Evolutionary conservation across 225 moss, liverwort and hornwort species (phyloP).

Genomic region (Ulota crispa): DNA sequence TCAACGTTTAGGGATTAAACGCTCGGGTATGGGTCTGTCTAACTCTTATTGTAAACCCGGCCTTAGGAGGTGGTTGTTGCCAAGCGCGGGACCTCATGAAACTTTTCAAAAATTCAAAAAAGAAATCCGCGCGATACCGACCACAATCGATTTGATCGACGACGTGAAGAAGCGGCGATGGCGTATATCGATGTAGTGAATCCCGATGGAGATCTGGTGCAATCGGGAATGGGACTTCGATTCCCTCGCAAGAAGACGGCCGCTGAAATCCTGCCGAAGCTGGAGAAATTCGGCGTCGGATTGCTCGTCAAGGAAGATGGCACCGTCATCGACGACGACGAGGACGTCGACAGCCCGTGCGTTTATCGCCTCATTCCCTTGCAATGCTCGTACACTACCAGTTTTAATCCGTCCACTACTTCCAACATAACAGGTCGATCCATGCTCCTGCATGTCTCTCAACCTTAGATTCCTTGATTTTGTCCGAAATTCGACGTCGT

Average conservation of each 20-base stretch:
- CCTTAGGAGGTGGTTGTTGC: background rate
- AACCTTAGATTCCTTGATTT: background rate
- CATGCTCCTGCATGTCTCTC: background rate
- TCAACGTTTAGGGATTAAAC: no score
- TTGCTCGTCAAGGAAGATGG: conserved; percentile 33
- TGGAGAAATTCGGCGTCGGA: conserved; percentile 34
- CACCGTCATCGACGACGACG: conserved; percentile 27
- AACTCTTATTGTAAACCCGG: no score
- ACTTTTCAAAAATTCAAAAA: background rate
- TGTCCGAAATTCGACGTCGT: no score
- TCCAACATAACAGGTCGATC: background rate
- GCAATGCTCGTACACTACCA: background rate
- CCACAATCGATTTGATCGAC: background rate
- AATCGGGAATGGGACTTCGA: conserved; percentile 26
- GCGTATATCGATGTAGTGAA: conserved; percentile 27
- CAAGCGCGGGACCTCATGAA: background rate
- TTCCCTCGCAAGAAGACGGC: conserved; percentile 16
- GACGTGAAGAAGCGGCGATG: conserved; percentile 4
- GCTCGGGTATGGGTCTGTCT: no score
- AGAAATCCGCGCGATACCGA: background rate
- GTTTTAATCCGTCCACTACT: background rate
- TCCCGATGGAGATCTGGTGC: conserved; percentile 18
- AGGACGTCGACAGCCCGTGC: conserved; percentile 19
- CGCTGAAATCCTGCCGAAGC: conserved; percentile 8
- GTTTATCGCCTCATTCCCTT: conserved; percentile 26